phyloP scores from a whole-genome alignment of 31 red algal genomes.

The Endocladia muricata region DNA sequence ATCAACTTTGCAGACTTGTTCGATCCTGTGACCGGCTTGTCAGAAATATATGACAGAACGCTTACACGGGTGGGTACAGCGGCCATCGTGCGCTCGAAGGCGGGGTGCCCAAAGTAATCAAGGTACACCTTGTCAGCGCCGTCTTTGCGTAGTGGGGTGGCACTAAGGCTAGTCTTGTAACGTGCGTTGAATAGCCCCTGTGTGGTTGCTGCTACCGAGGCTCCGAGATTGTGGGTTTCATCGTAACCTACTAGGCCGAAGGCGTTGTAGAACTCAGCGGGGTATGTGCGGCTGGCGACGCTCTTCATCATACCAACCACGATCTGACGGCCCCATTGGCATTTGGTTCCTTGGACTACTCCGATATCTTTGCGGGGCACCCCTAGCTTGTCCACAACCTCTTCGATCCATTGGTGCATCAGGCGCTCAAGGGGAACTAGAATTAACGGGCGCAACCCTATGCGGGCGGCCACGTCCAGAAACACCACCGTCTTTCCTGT shows the following conservation, averaged over 20 bases:
- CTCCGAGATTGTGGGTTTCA: constrained; percentile 4
- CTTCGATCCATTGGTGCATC: background rate
- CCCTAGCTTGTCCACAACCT: background rate
- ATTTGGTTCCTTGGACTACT: background rate
- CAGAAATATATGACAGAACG: constrained; percentile 1
- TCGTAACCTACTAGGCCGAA: background rate
- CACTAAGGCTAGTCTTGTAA: background rate
- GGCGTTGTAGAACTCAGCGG: background rate
- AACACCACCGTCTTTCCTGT: background rate
- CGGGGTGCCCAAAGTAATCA: background rate
- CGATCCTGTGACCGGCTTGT: background rate
- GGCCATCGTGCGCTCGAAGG: background rate
- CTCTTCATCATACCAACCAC: background rate
- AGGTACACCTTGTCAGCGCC: background rate
- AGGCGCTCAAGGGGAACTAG: background rate
- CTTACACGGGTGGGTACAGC: background rate
- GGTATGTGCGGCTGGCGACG: background rate
- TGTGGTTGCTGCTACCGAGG: background rate
- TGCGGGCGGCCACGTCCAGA: background rate
- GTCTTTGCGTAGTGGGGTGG: background rate
- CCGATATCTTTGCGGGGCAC: background rate
- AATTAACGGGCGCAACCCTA: background rate
- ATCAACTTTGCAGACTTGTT: background rate
- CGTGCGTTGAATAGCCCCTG: background rate
- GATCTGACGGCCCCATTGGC: background rate